These are phyloP conservation scores for Corynascus novoguineensis DNA, from an alignment of 495 filamentous ascomycete species.

Conservation along the genomic window DNA sequence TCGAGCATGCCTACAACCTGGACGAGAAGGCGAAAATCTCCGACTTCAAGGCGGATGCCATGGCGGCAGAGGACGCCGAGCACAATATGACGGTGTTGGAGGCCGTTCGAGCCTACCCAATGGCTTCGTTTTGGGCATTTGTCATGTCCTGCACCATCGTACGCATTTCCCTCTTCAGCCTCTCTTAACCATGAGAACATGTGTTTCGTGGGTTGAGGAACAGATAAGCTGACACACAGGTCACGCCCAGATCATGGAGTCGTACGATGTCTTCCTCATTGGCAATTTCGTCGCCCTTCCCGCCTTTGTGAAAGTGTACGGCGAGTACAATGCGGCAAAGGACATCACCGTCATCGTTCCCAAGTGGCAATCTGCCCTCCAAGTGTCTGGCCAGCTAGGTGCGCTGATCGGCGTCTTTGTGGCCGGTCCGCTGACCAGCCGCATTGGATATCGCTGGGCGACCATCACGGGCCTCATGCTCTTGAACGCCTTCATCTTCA, in stretches of 20 bases:
- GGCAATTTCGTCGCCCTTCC: neutral
- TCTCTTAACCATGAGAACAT: no score
- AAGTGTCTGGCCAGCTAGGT: neutral
- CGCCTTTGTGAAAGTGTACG: neutral
- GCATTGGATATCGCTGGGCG: neutral
- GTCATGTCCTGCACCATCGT: slow-evolving; percentile 1
- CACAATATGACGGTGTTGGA: neutral
- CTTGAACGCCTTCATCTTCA: neutral
- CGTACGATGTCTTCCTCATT: neutral
- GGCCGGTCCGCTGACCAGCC: neutral
- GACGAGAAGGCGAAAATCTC: neutral
- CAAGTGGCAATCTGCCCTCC: neutral
- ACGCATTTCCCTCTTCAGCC: no score
- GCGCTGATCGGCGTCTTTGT: neutral
- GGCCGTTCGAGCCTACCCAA: neutral
- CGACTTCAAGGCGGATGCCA: neutral
- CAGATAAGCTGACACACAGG: neutral
- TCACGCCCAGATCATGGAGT: neutral
- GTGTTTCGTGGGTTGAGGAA: no score
- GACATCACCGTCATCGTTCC: neutral
- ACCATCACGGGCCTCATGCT: neutral
- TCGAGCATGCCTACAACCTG: slow-evolving; percentile 1
- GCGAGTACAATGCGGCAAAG: neutral
- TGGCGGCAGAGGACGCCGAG: neutral
- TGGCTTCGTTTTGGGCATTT: neutral